Evolutionary conservation across 257 asterid species (phyloP).

Genomic region (Nicotiana attenuata): DNA sequence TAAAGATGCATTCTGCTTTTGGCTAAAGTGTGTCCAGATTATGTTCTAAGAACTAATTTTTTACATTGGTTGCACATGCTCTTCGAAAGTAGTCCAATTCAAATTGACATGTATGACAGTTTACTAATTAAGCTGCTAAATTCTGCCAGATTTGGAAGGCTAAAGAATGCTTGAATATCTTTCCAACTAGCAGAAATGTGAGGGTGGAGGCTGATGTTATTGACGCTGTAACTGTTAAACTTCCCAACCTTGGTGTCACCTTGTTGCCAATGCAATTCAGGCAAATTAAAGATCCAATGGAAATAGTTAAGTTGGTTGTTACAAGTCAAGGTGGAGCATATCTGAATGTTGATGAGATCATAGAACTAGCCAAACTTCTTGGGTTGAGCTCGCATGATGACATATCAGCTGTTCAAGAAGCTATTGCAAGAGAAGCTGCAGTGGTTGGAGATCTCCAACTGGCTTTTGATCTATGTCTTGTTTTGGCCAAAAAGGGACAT

Average conservation of each 20-base stretch:
- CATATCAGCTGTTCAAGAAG: conserved; percentile 91
- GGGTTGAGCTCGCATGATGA: conserved; percentile 87
- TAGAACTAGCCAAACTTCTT: conserved; percentile 90
- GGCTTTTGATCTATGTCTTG: conserved; percentile 91
- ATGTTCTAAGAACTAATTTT: neutral
- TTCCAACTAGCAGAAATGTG: conserved; percentile 80
- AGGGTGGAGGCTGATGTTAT: conserved; percentile 81
- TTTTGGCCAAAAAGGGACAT: conserved; percentile 90
- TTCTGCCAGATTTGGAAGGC: conserved; percentile 90
- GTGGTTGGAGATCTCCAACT: conserved; percentile 91
- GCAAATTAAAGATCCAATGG: conserved; percentile 98
- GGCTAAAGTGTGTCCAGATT: neutral
- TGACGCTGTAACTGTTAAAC: conserved; percentile 86
- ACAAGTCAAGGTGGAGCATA: conserved; percentile 81
- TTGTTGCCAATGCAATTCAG: conserved; percentile 90
- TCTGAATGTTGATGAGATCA: conserved; percentile 86
- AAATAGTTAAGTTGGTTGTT: conserved; percentile 79
- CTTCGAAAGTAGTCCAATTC: neutral
- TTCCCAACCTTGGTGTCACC: conserved; percentile 92
- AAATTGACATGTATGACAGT: neutral
- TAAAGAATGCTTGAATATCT: conserved; percentile 86
- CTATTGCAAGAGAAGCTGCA: conserved; percentile 99
- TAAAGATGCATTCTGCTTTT: neutral
- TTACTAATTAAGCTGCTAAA: conserved; percentile 14
- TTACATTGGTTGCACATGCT: neutral